Percentiles rank a stretch among this genome's conserved stretches.
These are phyloP conservation scores for Oxyria digyna DNA, from an alignment of 148 eudicot genomes.

Conservation along the genomic window DNA sequence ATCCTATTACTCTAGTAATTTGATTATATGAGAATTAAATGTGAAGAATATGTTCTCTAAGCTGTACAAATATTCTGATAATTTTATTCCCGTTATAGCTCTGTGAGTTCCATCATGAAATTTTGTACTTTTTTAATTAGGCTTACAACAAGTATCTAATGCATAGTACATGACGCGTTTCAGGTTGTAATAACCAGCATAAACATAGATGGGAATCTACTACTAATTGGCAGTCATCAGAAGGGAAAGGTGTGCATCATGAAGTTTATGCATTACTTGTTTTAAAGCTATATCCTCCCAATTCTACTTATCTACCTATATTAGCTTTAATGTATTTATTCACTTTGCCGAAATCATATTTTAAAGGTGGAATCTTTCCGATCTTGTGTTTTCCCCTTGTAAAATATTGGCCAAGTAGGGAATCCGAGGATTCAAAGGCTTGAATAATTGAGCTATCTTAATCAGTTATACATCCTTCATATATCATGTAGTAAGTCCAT, in stretches of 20 bases:
- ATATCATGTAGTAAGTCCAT: not conserved
- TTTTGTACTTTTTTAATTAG: not conserved
- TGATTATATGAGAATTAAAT: not conserved
- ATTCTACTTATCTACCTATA: not conserved
- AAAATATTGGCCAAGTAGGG: not conserved
- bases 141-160: conserved; percentile 1
- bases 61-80: not conserved
- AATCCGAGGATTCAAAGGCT: not conserved
- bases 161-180: conserved; percentile 7
- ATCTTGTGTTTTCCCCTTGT: not conserved
- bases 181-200: conserved; percentile 97
- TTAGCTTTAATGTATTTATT: not conserved
- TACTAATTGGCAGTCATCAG: conserved; percentile 80
- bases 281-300: not conserved
- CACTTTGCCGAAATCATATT: not conserved
- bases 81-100: not conserved
- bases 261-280: not conserved
- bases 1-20: too few relatives aligned
- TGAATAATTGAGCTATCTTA: not conserved
- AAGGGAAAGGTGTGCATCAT: conserved; percentile 45
- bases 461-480: not conserved
- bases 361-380: not conserved
- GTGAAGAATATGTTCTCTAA: not conserved
- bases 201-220: conserved; percentile 56
- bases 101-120: not conserved